phyloP scores from a whole-genome alignment of 2,329 filamentous ascomycete species.

The Annulohypoxylon truncatum region DNA sequence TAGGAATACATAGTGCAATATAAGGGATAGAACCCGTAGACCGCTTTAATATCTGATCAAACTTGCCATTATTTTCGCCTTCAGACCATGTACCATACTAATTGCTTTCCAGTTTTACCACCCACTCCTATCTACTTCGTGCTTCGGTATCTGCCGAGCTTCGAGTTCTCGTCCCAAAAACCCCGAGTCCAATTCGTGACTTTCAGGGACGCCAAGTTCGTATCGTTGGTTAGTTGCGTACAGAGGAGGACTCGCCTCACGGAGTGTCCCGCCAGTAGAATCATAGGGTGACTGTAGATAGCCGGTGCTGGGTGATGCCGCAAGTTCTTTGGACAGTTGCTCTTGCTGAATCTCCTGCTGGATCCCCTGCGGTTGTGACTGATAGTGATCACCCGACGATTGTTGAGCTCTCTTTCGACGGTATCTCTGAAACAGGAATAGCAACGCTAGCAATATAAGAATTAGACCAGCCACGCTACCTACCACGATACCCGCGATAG shows the following conservation, averaged over 20 bases:
- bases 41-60: neutral
- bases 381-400: neutral
- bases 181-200: slow-evolving; percentile 27
- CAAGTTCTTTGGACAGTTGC: slow-evolving; percentile 20
- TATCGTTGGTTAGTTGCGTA: slow-evolving; percentile 12
- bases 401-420: slow-evolving; percentile 17
- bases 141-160: neutral
- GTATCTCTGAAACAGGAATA: slow-evolving; percentile 22
- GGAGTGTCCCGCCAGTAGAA: neutral
- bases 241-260: neutral
- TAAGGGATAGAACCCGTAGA: neutral
- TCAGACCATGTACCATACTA: neutral
- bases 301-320: slow-evolving; percentile 3
- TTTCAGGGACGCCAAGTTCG: slow-evolving; percentile 18
- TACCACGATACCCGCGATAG: slow-evolving; percentile 28
- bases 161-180: slow-evolving; percentile 23
- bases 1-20: neutral
- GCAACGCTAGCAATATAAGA: slow-evolving; percentile 17
- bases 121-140: neutral
- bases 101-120: neutral
- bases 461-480: slow-evolving; percentile 14
- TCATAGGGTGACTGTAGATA: slow-evolving; percentile 16
- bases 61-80: neutral
- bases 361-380: slow-evolving; percentile 1
- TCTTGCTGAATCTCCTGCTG: slow-evolving; percentile 1